Percentiles rank a stretch among this genome's conserved stretches.
These are phyloP conservation scores for Gossypium schwendimanii DNA, from an alignment of 441 rosid genomes.

Conservation along the genomic window DNA sequence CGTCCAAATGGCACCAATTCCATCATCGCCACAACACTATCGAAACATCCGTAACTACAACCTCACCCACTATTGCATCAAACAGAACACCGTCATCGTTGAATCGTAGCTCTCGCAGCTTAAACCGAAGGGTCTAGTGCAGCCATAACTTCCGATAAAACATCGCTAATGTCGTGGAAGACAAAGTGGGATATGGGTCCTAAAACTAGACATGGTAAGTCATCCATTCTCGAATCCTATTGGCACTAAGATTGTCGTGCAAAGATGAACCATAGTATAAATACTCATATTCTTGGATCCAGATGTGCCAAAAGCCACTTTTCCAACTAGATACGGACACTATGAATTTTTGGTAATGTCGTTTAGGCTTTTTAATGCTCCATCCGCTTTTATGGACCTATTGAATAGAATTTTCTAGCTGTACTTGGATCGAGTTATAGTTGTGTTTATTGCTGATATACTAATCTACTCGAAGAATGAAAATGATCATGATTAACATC, in stretches of 20 bases:
- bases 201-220: slow-evolving; percentile 47
- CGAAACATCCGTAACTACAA: slow-evolving; percentile 9
- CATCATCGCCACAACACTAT: slow-evolving; percentile 21
- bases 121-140: slow-evolving; percentile 57
- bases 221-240: slow-evolving; percentile 71
- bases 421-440: too few species aligned
- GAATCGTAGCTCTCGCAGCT: slow-evolving; percentile 52
- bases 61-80: slow-evolving; percentile 17
- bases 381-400: too few species aligned
- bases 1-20: slow-evolving; percentile 44
- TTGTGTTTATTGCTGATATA: too few species aligned
- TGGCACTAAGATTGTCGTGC: slow-evolving; percentile 52
- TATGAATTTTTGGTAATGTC: too few species aligned
- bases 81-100: slow-evolving; percentile 36
- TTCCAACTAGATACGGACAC: too few species aligned
- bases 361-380: too few species aligned
- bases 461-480: too few species aligned
- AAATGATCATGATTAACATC: too few species aligned
- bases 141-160: slow-evolving; percentile 41
- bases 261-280: slow-evolving; percentile 69
- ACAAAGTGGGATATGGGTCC: slow-evolving; percentile 52
- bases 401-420: too few species aligned
- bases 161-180: slow-evolving; percentile 76
- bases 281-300: slow-evolving; percentile 35
- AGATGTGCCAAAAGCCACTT: too few species aligned